A percentile compares a stretch with the other conserved stretches of the same genome.
Evolutionary conservation across 2,329 filamentous ascomycete genomes (phyloP).

Genomic region (Verticillium tricorpus): DNA sequence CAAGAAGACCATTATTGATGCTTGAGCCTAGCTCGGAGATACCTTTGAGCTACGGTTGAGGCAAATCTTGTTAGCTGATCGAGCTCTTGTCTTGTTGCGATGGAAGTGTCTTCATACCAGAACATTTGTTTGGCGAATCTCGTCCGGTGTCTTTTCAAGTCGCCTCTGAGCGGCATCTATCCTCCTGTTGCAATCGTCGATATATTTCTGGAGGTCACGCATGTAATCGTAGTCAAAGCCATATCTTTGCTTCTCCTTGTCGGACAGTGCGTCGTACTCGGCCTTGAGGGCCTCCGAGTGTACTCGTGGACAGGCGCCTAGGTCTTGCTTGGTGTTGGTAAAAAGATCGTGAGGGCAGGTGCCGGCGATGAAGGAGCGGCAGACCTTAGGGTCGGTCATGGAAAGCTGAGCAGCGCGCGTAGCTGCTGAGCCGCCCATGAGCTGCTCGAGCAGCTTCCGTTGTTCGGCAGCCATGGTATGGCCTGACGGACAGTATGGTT

Average conservation of each 20-base stretch:
- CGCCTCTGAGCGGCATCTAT: conserved; percentile 88
- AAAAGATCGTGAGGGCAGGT: conserved; percentile 67
- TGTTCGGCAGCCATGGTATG: conserved; percentile 86
- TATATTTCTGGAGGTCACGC: conserved; percentile 92
- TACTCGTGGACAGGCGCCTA: conserved; percentile 82
- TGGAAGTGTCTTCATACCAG: conserved; percentile 42
- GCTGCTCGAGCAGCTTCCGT: conserved; percentile 96
- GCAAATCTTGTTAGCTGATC: background rate
- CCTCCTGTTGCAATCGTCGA: conserved; percentile 91
- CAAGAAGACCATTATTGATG: conserved; percentile 76
- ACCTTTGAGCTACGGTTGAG: conserved; percentile 57
- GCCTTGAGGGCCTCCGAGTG: conserved; percentile 85
- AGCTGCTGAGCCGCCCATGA: conserved; percentile 73
- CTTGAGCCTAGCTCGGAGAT: conserved; percentile 77
- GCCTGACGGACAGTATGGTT: background rate
- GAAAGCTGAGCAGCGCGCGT: conserved; percentile 77
- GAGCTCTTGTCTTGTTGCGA: background rate
- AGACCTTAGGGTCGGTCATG: conserved; percentile 62
- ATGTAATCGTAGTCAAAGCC: conserved; percentile 97
- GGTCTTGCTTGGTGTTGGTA: conserved; percentile 98
- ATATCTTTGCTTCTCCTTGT: conserved; percentile 69
- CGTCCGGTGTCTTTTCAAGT: conserved; percentile 95
- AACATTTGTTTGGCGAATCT: conserved; percentile 91
- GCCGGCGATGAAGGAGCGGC: conserved; percentile 15
- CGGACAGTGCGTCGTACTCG: conserved; percentile 75